Conservation (phyloP, 2,329 filamentous ascomycete species). For the Purpureocillium takamizusanense region DNA sequence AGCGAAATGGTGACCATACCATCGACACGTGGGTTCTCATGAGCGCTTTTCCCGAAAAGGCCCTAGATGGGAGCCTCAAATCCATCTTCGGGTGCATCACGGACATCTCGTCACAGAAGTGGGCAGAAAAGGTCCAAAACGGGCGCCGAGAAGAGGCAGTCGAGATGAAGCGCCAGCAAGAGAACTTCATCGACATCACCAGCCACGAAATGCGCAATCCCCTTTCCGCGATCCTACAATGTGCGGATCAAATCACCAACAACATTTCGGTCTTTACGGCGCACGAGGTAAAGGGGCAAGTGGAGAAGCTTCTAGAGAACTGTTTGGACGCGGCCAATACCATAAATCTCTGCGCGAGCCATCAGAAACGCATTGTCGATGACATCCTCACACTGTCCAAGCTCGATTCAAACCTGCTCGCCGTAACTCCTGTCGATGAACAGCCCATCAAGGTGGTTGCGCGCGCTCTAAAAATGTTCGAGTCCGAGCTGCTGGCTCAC, state of each 20-base stretch:
- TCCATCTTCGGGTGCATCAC: constrained; percentile 75
- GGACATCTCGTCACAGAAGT: constrained; percentile 79
- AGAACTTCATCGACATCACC: constrained; percentile 67
- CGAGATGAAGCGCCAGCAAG: constrained; percentile 64
- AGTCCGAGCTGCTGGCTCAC: constrained; percentile 63
- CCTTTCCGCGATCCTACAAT: constrained; percentile 65
- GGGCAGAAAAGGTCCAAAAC: constrained; percentile 72
- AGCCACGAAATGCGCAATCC: constrained; percentile 73
- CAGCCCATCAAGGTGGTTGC: constrained; percentile 61
- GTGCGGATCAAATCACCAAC: constrained; percentile 61
- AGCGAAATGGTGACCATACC: constrained; percentile 49
- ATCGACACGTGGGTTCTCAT: constrained; percentile 70
- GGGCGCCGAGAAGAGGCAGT: constrained; percentile 72
- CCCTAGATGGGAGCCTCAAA: constrained; percentile 55
- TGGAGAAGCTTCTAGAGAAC: constrained; percentile 40
- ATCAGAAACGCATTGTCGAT: constrained; percentile 66
- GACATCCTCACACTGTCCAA: constrained; percentile 60
- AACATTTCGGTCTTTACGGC: constrained; percentile 34
- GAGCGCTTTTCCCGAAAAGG: constrained; percentile 65
- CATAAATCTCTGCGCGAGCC: constrained; percentile 70
- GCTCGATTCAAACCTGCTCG: constrained; percentile 60
- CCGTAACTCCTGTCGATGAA: constrained; percentile 61
- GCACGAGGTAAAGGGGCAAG: constrained; percentile 27
- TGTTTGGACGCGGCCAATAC: constrained; percentile 72
- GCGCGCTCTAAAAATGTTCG: constrained; percentile 68